Base-by-base conservation (phyloP, 805 yeast genomes). In the Candida silvicultrix region DNA sequence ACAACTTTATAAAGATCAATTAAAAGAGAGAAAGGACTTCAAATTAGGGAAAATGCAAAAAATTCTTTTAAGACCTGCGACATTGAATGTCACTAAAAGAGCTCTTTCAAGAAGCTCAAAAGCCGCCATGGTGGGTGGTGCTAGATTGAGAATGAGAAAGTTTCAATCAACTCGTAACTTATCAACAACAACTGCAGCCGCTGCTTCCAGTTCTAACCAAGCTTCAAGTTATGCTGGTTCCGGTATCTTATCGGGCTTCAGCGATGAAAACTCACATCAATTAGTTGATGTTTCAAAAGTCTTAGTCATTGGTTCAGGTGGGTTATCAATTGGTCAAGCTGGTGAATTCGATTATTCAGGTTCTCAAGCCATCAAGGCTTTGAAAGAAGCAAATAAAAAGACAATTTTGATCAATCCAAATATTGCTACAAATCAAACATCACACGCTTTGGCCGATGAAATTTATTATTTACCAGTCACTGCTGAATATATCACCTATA, bases 261-360 rank as follows among this genome's bases (percentile, higher is more conserved):
- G 69, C 21, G 83, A 77, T 54, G 83, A 81, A 50, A 73, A 81
- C 52, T 78, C 80, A 40, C 80, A 78, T 45, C 70, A 78, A 49
- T 70, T 89, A 44, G 96, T 88, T 38, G 95, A 89, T 50, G 96
- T 89, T 28, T 71, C 81, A 51, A 86, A 86, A 59, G 98, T 94
- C 8, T 76, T 92, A 47, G 87, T 92, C 45, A 86, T 92, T 62
- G 99, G 99, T 11, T 92, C 98, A 8, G 99, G 99, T 61, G 99
- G 98, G 44, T 74, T 92, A 46, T 86, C 96, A 45, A 92, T 92
- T 65, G 98, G 98, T 49, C 98, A 92, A 70, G 98, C 98, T 44
- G 98, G 98, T 60, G 98, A 92, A 70, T 92, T 92, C 60, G 98
- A 92, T 69, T 92, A 92, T 67, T 85, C 95, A 45, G 96, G 98